Conservation (phyloP, 2,329 filamentous ascomycete species). For the Triangularia verruculosa region DNA sequence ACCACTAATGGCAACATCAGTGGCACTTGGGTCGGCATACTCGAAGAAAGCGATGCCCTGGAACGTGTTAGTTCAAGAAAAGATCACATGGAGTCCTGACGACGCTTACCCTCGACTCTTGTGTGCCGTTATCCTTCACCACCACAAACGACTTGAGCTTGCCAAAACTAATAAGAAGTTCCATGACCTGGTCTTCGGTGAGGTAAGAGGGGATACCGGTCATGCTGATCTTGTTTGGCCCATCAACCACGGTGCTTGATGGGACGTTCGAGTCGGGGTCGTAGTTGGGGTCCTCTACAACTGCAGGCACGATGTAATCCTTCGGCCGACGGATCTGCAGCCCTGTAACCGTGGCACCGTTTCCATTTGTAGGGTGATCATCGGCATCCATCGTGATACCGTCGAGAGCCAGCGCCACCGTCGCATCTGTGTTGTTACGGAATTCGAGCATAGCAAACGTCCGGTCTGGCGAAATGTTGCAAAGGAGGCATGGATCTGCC, state of each 20-base stretch:
- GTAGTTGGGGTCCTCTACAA: conserved; percentile 68
- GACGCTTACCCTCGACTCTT: conserved; percentile 74
- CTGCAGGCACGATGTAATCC: conserved; percentile 90
- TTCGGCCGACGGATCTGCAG: conserved; percentile 83
- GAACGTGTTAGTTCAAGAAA: conserved; percentile 31
- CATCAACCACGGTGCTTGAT: conserved; percentile 80
- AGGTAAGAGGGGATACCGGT: conserved; percentile 86
- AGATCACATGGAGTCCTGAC: neutral
- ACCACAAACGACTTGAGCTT: conserved; percentile 89
- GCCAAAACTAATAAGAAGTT: conserved; percentile 86
- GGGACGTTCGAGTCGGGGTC: conserved; percentile 66
- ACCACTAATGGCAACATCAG: conserved; percentile 83
- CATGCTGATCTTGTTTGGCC: conserved; percentile 91
- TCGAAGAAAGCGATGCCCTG: conserved; percentile 97
- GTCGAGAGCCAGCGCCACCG: conserved; percentile 84
- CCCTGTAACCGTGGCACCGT: conserved; percentile 53
- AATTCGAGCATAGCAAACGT: conserved; percentile 89
- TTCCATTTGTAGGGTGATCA: conserved; percentile 53
- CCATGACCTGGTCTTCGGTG: conserved; percentile 84
- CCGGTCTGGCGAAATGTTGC: conserved; percentile 75
- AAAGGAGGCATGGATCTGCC: conserved; percentile 79
- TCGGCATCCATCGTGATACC: conserved; percentile 83
- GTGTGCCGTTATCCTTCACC: conserved; percentile 80
- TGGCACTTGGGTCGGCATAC: conserved; percentile 74
- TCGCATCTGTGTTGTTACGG: conserved; percentile 81